Base-by-base conservation (phyloP, 805 yeast species). In the Metschnikowia dekortorum region DNA sequence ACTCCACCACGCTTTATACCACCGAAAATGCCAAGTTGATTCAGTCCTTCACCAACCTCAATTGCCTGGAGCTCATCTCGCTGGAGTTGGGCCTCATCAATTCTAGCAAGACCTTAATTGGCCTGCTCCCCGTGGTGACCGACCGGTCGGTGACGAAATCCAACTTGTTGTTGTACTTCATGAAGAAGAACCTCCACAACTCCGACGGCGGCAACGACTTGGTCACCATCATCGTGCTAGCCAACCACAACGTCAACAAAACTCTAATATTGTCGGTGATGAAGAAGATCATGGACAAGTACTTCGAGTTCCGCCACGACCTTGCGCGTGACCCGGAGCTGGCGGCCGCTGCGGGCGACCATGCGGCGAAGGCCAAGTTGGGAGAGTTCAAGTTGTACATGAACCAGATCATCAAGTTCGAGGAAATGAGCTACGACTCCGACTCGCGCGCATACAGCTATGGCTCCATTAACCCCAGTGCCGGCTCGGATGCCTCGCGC, bases 1-100 rank as follows among this genome's bases (percentile, higher is more conserved):
- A 83, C 59, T 81, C 86, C 14, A 79, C 85, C 6, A 81, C 86
- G 0, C 67, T 82, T 11, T 83, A 78, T 61, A 77, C 85, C 10
- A 73, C 80, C 54, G 85, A 82, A 56, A 80, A 80, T 59, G 63
- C 66, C 41, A 68, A 67, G 26, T 62, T 82, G 36, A 67, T 71
- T 1, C 70, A 73, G 31, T 59, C 66, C n/a, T 53, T 73, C 28
- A 66, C 74, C 39, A 74, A 71, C 46, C 64, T 81, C 44, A 80
- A 80, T 55, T 75, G 83, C 50, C 70, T 79, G 1, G 87, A 82
- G 56, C 63, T 76, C 1, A 69, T 82, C 4, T 74, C 83, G 13
- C 78, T 75, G 54, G 84, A 81, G 47, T 63, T 81, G 51, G 82
- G 83, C 4, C 61, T 70, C 13, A 79, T 83, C 46, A 81, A 82